Base-by-base conservation (phyloP, 352 stramenopile genomes). In the Phytophthora pinifolia region DNA sequence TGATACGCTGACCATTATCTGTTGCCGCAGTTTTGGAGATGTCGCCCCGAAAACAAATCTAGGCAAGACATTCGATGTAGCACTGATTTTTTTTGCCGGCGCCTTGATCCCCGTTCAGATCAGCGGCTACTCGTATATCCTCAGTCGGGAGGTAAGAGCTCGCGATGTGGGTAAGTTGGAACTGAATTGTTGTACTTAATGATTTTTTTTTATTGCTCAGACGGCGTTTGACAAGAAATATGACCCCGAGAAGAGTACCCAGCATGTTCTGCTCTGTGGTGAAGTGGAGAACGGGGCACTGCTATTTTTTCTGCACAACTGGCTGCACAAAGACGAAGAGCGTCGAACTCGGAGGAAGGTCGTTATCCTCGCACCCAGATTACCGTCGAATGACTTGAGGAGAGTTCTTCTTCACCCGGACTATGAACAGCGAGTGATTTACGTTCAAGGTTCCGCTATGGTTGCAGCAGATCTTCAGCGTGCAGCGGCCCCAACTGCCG, bases 211-310 rank as follows among this genome's bases (percentile, higher is more conserved):
- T 27, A 27, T 27, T 27, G 22, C 22, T 9, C 31, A 94, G 75
- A 92, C 81, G 2, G 78, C 72, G 8, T 90, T 92, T 43, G 79
- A 92, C 43, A 89, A 88, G n/a, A 84, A 84, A 30, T 91, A 92
- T 55, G 56, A 60, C 1, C 72, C 74, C 0, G 74, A 88, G 33
- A 84, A 76, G 20, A 69, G 74, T 35, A 72, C 84, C 1, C 72
- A 90, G 49, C 86, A 96, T 39, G 68, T 94, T 0, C 45, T 94
- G 5, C 53, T 96, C n/a, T 89, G 78, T 10, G 86, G 83, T 3
- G 83, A 96, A 39, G 75, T 94, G 32, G 67, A 89, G 15, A 79
- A 88, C 32, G 67, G 76, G 13, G 71, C 76, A 1, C 69, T 92
- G 3, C 67, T 80, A 8, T 91, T 90, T 48, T 96, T 96, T 49